Evolutionary conservation across 768 basidiomycete species (phyloP).

Genomic region (Hericium rajendrae): DNA sequence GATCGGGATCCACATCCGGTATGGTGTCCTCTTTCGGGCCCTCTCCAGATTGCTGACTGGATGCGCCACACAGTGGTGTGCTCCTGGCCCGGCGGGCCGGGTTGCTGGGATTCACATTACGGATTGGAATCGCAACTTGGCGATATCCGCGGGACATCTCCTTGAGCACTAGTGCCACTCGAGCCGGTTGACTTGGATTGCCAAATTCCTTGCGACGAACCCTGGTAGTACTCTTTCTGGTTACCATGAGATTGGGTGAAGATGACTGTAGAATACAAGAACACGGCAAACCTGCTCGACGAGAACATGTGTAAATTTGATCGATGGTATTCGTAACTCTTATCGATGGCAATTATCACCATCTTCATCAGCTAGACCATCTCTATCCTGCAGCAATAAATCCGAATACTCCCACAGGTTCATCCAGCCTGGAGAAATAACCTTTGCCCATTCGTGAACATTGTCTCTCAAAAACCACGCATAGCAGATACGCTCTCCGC

Average conservation of each 20-base stretch:
- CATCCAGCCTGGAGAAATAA: not conserved
- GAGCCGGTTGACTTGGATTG: too few species aligned
- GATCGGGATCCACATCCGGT: not conserved
- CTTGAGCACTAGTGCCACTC: too few species aligned
- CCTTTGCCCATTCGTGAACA: not conserved
- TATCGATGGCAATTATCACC: too few species aligned
- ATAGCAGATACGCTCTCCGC: not conserved
- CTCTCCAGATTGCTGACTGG: not conserved
- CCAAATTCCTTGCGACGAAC: too few species aligned
- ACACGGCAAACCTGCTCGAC: not conserved
- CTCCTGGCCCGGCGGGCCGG: too few species aligned
- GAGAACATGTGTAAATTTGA: not conserved
- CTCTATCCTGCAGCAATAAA: not conserved
- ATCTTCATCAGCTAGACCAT: not conserved
- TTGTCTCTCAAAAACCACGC: not conserved
- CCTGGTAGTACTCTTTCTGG: not conserved
- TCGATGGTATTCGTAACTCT: not conserved
- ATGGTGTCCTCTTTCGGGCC: not conserved
- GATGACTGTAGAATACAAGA: not conserved
- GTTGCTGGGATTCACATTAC: too few species aligned
- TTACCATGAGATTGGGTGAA: not conserved
- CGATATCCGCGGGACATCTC: too few species aligned
- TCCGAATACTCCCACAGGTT: not conserved
- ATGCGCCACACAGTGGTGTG: too few species aligned
- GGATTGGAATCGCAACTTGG: too few species aligned